Base-by-base conservation (phyloP, 805 yeast genomes). In the Myxozyma vanderwaltii region DNA sequence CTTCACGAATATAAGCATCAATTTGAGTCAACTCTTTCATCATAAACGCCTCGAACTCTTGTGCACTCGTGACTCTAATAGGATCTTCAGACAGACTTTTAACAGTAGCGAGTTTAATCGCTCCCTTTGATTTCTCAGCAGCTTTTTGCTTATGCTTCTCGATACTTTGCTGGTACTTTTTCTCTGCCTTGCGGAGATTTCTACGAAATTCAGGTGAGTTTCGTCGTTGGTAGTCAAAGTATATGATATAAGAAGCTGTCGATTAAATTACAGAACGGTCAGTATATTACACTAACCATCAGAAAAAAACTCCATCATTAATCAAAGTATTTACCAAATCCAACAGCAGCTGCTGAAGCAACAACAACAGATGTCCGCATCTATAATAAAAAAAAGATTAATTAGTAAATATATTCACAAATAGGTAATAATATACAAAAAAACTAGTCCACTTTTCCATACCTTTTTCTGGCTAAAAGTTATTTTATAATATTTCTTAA, bases 221-320 rank as follows among this genome's bases (percentile, higher is more conserved):
- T 77, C 98, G 88, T 77, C 99, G 89, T 76, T 82, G 81, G 79
- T 91, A 88, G 77, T 94, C 99, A 71, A 95, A 95, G 78, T 89
- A 94, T 39, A 84, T 77, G 57, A 92, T 89, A 76, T 94, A 92
- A 17, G 76, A 67, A 23, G 74, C 74, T 71, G 46, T n/a, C n/a
- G n/a, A n/a, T n/a, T n/a, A n/a, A 5, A 24, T 12, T 15, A 15
- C 5, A 29, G 17, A 33, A 19, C 21, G 33, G 23, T 24, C 24
- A 48, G 17, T 3, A 26, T 15, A 24, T 7, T 7, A 8, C 19
- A 3, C 17, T 10, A 19, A 35, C 4, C 27, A n/a, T 15, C 12
- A 13, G 1, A 15, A 29, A 29, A 33, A n/a, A n/a, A n/a, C n/a
- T n/a, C 44, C 19, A 13, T 8, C 10, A 13, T 17, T 3, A 23